A percentile compares a stretch with the other conserved stretches of the same genome.
Conservation (phyloP, 2,329 filamentous ascomycete genomes). For the Cladorrhinum sp. region DNA sequence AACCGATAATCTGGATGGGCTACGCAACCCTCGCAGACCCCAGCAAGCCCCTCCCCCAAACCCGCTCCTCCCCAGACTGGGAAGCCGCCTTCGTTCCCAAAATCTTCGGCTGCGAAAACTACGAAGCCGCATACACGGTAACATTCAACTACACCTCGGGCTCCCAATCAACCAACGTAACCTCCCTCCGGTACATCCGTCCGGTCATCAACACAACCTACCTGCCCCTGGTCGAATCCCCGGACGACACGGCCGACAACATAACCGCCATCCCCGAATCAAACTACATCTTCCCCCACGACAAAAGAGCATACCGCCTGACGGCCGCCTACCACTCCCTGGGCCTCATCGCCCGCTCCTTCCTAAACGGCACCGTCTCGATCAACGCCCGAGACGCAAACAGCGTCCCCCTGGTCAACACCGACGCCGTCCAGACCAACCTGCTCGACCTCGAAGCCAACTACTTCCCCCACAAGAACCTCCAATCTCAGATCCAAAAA, state of each 20-base stretch:
- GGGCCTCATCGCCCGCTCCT: slow-evolving; percentile 32
- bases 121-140: slow-evolving; percentile 36
- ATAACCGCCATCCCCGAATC: slow-evolving; percentile 31
- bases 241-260: slow-evolving; percentile 38
- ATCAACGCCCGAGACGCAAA: slow-evolving; percentile 28
- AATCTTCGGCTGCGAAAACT: slow-evolving; percentile 39
- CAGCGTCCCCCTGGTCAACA: slow-evolving; percentile 30
- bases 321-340: slow-evolving; percentile 37
- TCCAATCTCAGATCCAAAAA: slow-evolving; percentile 30
- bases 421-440: slow-evolving; percentile 41
- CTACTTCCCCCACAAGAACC: slow-evolving; percentile 31
- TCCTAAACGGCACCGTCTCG: slow-evolving; percentile 36
- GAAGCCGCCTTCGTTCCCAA: slow-evolving; percentile 34
- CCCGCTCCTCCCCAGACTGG: slow-evolving; percentile 30
- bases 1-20: slow-evolving; percentile 40
- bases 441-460: slow-evolving; percentile 37
- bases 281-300: slow-evolving; percentile 32
- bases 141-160: slow-evolving; percentile 33
- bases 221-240: slow-evolving; percentile 27
- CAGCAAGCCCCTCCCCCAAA: slow-evolving; percentile 22
- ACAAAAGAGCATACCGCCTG: slow-evolving; percentile 32
- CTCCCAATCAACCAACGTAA: slow-evolving; percentile 30
- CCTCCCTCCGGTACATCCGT: slow-evolving; percentile 25
- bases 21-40: slow-evolving; percentile 30
- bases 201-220: slow-evolving; percentile 38